Evolutionary conservation across 2,329 filamentous ascomycete species (phyloP), one percentile per base, ranked within the genome.

Genomic region (Podosphaera xanthii): DNA sequence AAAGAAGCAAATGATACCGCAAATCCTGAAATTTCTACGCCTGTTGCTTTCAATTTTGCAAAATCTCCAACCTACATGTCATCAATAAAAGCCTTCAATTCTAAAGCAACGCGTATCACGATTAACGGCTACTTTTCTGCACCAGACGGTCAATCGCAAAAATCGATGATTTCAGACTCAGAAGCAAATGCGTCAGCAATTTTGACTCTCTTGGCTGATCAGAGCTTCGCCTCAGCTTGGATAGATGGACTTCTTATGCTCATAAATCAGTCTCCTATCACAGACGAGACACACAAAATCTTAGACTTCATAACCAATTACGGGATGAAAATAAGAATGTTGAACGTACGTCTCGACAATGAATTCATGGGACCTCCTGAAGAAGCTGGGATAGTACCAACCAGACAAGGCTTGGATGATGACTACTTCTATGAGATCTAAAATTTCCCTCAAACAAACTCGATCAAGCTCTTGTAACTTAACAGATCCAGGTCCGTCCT

Each of bases 171-270:
- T 22, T 33, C 33, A 8, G 30, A 12, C 12, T 3, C n/a, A 12
- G 12, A 22, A 53, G 14, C 22, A 2, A 53, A 33, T 33, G 49
- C 22, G 14, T 53, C 79, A 64, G 77, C 86, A 0, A 78, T 97
- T 31, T 75, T 98, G 59, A 87, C 84, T n/a, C 76, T 98, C 58
- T 83, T 88, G 70, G 90, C 91, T 4, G 86, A 82, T 60, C 85
- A 92, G 68, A 87, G 82, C 63, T 74, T 92, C 55, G 92, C 92
- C 8, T 94, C 89, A 0, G 92, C 98, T 72, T 98, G 92, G 92
- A 77, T 98, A 4, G 92, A 98, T 69, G 92, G 92, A 0, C 73
- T 98, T 63, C 77, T 97, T 60, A 94, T 98, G 89, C 76, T 98
- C 59, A 77, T 98, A 33, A 89, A 94, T 68, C 92, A 98, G 71